These are phyloP conservation scores for Fonticula alba DNA, from an alignment of 78 protist genomes.

Conservation along the genomic window DNA sequence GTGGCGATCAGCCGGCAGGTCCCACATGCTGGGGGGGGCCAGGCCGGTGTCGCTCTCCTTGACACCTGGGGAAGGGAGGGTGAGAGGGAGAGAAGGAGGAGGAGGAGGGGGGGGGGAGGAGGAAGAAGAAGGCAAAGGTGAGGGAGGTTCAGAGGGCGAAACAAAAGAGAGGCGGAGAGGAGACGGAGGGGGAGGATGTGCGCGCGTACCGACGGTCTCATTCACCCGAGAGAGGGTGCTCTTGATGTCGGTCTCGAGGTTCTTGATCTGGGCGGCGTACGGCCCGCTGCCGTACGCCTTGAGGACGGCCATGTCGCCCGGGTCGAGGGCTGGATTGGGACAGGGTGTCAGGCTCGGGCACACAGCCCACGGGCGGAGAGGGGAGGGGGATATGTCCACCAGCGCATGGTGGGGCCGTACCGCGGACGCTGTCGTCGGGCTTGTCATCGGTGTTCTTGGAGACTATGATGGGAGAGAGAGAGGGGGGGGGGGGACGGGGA, in stretches of 20 bases:
- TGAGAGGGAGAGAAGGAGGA: not conserved
- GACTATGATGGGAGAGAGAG: too few relatives aligned
- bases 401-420: too few relatives aligned
- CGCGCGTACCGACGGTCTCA: slow-evolving; percentile 11
- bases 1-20: slow-evolving; percentile 76
- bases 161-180: not conserved
- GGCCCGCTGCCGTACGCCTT: slow-evolving; percentile 68
- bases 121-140: not conserved
- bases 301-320: slow-evolving; percentile 83
- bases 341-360: too few relatives aligned
- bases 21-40: slow-evolving; percentile 92
- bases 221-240: slow-evolving; percentile 20
- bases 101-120: not conserved
- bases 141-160: not conserved
- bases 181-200: not conserved
- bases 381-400: too few relatives aligned
- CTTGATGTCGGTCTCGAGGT: slow-evolving; percentile 31
- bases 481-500: too few relatives aligned
- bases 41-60: slow-evolving; percentile 97
- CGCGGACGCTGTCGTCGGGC: too few relatives aligned
- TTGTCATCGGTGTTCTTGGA: too few relatives aligned
- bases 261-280: slow-evolving; percentile 27
- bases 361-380: too few relatives aligned
- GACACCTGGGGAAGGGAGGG: slow-evolving; percentile 38
- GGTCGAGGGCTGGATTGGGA: slow-evolving; percentile 51